These are phyloP conservation scores for Anethum foeniculum DNA, from an alignment of 140 eudicot genomes.

Conservation along the genomic window DNA sequence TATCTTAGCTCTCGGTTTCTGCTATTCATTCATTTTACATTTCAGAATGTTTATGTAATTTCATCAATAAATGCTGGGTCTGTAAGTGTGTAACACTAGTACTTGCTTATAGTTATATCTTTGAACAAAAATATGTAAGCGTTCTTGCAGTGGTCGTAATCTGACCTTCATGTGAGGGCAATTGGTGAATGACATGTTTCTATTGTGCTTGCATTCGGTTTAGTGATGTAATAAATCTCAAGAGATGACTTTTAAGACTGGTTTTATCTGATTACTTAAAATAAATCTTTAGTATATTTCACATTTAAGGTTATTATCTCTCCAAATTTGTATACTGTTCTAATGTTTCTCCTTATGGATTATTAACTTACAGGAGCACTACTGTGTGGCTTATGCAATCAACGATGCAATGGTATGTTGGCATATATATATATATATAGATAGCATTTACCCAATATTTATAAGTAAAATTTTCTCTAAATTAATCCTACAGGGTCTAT, in stretches of 20 bases:
- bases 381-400: constrained; percentile 75
- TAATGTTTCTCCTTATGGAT: constrained; percentile 5
- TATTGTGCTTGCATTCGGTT: neutral
- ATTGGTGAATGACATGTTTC: neutral
- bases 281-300: neutral
- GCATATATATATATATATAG: neutral
- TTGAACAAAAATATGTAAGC: neutral
- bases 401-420: constrained; percentile 72
- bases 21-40: neutral
- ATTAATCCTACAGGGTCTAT: constrained; percentile 53
- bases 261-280: neutral
- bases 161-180: neutral
- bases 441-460: neutral
- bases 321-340: neutral
- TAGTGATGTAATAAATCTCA: neutral
- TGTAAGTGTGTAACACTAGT: neutral
- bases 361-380: constrained; percentile 76
- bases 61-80: no score
- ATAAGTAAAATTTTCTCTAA: neutral
- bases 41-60: neutral
- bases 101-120: neutral
- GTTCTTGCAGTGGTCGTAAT: neutral
- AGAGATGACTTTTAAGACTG: neutral
- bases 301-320: neutral
- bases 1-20: neutral